phyloP scores from a whole-genome alignment of 768 basidiomycete species.

The Kwoniella sp. region DNA sequence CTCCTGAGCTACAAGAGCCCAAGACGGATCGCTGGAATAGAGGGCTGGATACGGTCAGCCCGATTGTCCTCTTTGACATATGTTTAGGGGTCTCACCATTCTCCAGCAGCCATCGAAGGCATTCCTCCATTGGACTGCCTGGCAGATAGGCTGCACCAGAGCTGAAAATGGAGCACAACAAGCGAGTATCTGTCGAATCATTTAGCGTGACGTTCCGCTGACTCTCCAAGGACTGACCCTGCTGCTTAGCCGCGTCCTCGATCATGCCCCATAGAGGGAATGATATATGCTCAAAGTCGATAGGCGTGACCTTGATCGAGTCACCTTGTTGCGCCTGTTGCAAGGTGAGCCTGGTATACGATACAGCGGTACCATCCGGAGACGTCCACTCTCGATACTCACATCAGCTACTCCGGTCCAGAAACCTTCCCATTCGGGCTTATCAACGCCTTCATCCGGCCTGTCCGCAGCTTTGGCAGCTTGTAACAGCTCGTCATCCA shows the following conservation, averaged over 20 bases:
- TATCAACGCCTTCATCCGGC: neutral
- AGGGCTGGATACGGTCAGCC: neutral
- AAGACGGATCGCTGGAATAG: neutral
- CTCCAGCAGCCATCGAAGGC: neutral
- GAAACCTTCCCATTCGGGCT: conserved; percentile 18
- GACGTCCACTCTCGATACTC: too few relatives aligned
- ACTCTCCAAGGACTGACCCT: neutral
- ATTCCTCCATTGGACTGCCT: too few relatives aligned
- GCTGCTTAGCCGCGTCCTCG: neutral
- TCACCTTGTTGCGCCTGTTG: too few relatives aligned
- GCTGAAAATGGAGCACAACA: too few relatives aligned
- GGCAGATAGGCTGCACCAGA: too few relatives aligned
- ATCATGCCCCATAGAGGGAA: too few relatives aligned
- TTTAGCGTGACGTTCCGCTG: too few relatives aligned
- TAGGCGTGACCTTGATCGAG: too few relatives aligned
- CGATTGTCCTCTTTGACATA: neutral
- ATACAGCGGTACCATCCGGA: too few relatives aligned
- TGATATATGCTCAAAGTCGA: too few relatives aligned
- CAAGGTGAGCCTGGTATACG: too few relatives aligned
- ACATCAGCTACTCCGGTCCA: conserved; percentile 3
- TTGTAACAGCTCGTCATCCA: conserved; percentile 15
- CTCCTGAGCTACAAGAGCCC: neutral
- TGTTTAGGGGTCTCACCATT: neutral
- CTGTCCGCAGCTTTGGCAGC: conserved; percentile 1
- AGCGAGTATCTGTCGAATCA: too few relatives aligned